These are phyloP conservation scores for Myxozyma mucilagina DNA, from an alignment of 805 yeast genomes.

Conservation along the genomic window DNA sequence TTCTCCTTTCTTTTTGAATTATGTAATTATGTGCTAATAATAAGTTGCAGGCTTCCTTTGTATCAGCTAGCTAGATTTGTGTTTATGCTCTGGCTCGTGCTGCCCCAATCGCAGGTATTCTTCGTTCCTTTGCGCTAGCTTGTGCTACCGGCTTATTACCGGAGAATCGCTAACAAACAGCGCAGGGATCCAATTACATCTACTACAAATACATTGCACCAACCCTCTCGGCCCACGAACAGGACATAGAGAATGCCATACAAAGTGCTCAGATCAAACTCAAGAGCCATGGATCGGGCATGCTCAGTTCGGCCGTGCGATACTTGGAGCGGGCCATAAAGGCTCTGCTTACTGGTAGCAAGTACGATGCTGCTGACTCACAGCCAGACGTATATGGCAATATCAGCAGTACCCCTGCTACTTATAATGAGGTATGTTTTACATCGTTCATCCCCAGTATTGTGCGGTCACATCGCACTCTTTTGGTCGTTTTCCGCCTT, in stretches of 20 bases:
- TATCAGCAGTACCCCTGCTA: not conserved
- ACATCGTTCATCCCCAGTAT: no score
- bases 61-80: constrained; percentile 51
- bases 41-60: constrained; percentile 52
- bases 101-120: constrained; percentile 48
- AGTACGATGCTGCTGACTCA: not conserved
- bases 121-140: not conserved
- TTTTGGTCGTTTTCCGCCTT: no score
- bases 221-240: constrained; percentile 21
- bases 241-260: constrained; percentile 13
- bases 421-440: not conserved
- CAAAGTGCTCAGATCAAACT: constrained; percentile 8
- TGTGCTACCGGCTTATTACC: not conserved
- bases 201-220: constrained; percentile 27
- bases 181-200: constrained; percentile 21
- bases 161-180: not conserved
- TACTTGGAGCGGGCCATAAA: not conserved
- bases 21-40: not conserved
- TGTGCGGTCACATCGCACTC: no score
- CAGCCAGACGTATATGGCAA: not conserved
- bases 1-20: not conserved
- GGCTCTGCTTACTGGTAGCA: not conserved
- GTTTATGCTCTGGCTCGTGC: constrained; percentile 61
- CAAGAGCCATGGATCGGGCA: not conserved
- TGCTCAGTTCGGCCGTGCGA: not conserved